phyloP scores from a whole-genome alignment of 2,329 filamentous ascomycete genomes.

The Xylogone sp. region DNA sequence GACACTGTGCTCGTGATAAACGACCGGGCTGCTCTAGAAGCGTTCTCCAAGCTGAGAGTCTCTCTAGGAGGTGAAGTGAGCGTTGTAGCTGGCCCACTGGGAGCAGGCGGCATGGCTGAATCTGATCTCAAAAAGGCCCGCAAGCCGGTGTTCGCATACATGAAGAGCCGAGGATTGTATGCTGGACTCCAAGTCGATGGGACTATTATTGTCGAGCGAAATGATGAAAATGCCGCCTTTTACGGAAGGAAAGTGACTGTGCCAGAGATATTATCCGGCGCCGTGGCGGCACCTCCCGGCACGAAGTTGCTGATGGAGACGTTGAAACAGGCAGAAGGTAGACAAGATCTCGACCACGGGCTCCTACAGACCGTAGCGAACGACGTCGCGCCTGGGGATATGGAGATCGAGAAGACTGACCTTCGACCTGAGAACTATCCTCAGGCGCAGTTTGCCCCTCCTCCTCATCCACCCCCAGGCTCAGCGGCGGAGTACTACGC shows the following conservation, averaged over 20 bases:
- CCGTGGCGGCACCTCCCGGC: conserved; percentile 25
- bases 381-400: conserved; percentile 74
- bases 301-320: conserved; percentile 59
- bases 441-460: not conserved
- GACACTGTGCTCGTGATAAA: conserved; percentile 94
- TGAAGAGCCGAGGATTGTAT: conserved; percentile 87
- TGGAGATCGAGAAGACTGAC: conserved; percentile 44
- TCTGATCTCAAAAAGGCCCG: conserved; percentile 52
- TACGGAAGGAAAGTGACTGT: conserved; percentile 66
- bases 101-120: conserved; percentile 56
- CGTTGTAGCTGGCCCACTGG: conserved; percentile 72
- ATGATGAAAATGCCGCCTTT: conserved; percentile 84
- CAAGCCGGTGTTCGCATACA: conserved; percentile 72
- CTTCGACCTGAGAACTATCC: not conserved
- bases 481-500: too few relatives aligned
- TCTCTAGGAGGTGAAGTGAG: conserved; percentile 80
- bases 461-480: not conserved
- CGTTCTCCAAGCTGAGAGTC: conserved; percentile 74
- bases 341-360: conserved; percentile 66
- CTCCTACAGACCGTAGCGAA: conserved; percentile 60
- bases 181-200: conserved; percentile 85
- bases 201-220: conserved; percentile 78
- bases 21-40: conserved; percentile 76
- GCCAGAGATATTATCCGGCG: conserved; percentile 52
- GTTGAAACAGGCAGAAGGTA: conserved; percentile 82